phyloP scores from a whole-genome alignment of 352 stramenopile genomes.

The Globisporangium nagaii region DNA sequence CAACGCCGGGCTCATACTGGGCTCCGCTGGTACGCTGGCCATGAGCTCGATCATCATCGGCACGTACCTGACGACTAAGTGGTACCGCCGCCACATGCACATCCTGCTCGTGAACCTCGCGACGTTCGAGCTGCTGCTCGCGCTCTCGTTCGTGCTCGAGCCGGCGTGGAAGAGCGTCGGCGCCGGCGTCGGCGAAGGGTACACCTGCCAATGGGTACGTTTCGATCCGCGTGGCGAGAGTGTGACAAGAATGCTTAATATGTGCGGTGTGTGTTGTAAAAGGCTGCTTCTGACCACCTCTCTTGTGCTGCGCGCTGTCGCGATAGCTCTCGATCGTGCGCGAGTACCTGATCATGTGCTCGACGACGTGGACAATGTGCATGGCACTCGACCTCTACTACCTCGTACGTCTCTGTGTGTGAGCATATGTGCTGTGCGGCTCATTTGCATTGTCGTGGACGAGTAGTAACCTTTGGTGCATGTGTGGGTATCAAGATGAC shows the following conservation, averaged over 20 bases:
- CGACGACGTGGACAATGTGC: constrained; percentile 60
- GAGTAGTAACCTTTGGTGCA: too few species aligned
- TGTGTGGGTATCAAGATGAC: constrained; percentile 49
- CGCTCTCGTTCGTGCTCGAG: constrained; percentile 67
- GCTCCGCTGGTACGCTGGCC: constrained; percentile 44
- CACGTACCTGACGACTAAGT: constrained; percentile 40
- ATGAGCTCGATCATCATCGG: constrained; percentile 56
- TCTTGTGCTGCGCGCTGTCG: neutral
- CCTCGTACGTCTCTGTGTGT: constrained; percentile 25
- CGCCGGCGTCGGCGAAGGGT: constrained; percentile 26
- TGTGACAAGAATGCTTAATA: too few species aligned
- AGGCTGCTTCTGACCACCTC: too few species aligned
- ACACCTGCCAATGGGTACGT: constrained; percentile 48
- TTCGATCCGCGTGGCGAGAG: too few species aligned
- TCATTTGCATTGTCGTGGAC: too few species aligned
- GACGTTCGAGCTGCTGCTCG: constrained; percentile 53
- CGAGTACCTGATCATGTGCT: constrained; percentile 76
- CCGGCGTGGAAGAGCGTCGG: constrained; percentile 41
- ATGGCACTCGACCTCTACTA: constrained; percentile 71
- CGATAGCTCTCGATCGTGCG: constrained; percentile 46
- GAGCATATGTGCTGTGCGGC: neutral
- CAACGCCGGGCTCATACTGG: constrained; percentile 58
- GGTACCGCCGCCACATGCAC: constrained; percentile 67
- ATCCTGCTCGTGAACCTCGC: constrained; percentile 64
- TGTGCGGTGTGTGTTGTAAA: too few species aligned